A percentile compares a stretch with the other conserved stretches of the same genome.
phyloP scores from a whole-genome alignment of 2,329 filamentous ascomycete species.

The Ceratocystis colombiana region DNA sequence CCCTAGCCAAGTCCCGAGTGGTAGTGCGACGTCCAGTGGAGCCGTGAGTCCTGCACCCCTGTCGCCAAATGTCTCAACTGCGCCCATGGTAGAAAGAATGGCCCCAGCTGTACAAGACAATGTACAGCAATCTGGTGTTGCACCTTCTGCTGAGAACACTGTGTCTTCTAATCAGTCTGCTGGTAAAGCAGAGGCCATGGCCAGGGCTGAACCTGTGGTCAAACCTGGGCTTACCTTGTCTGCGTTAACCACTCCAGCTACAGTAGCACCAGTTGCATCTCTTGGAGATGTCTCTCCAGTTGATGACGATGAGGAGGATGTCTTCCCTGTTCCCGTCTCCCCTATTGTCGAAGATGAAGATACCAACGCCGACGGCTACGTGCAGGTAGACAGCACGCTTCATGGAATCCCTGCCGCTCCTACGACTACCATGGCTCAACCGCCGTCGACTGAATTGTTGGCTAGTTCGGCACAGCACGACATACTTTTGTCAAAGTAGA shows the following conservation, averaged over 20 bases:
- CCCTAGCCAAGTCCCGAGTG: not conserved
- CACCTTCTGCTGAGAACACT: not conserved
- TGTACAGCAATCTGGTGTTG: not conserved
- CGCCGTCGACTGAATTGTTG: no score
- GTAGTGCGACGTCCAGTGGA: not conserved
- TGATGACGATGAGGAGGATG: not conserved
- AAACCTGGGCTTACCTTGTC: not conserved
- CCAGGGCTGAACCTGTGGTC: not conserved
- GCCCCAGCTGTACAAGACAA: not conserved
- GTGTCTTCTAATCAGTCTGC: not conserved
- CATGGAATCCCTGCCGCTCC: no score
- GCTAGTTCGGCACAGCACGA: not conserved
- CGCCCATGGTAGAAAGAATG: not conserved
- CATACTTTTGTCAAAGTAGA: not conserved
- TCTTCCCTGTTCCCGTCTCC: not conserved
- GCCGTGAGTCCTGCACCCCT: slow-evolving; percentile 11
- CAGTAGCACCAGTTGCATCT: not conserved
- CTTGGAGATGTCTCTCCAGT: not conserved
- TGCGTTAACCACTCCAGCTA: no score
- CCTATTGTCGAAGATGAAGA: slow-evolving; percentile 7
- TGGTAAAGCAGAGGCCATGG: not conserved
- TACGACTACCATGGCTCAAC: no score
- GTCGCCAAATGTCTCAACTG: slow-evolving; percentile 19
- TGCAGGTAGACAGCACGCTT: not conserved
- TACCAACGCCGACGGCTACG: not conserved